Base-by-base conservation (phyloP, 805 yeast genomes). In the Lachancea sp. region DNA sequence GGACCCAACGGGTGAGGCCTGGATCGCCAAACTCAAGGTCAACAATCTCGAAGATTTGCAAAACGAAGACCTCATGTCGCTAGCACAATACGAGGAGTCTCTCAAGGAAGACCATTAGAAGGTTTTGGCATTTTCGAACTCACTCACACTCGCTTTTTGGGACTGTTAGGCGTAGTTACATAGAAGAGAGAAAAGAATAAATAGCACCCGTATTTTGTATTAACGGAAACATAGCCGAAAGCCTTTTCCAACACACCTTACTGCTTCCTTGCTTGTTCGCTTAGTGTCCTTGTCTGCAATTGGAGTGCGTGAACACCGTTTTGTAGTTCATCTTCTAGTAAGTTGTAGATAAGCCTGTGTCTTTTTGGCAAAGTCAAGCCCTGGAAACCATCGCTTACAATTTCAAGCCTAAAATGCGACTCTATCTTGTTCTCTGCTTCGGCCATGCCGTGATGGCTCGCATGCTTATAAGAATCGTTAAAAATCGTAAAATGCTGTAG, bases 1-100 rank as follows among this genome's bases (percentile, higher is more conserved):
- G 52, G 97, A 89, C 60, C 97, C 99, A 40, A 74, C 85, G 81
- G 97, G 97, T 45, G 81, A 79, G 47, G 98, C 95, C 31, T 91
- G 96, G 96, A 78, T 91, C 51, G 87, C 85, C 44, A 85, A 87
- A 68, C 67, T 91, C 54, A 75, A 82, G 66, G 67, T 85, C 48
- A 70, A 74, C 53, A 69, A 71, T 13, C 66, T 56, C 2, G 65
- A 61, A 11, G 78, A 70, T 15, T 71, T 82, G 56, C 58, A 60
- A 29, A 45, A 56, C 19, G 69, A 65, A n/a, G 77, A 71, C 12
- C 71, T 85, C 57, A 60, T 82, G 65, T 66, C 69, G 46, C 75
- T 72, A 56, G 80, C 73, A 42, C 77, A 71, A 44, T 83, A 83
- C 62, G 77, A 74, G 55, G 68, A 68, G 36, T 73, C 75, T 45